These are phyloP conservation scores for Alternaria panax DNA, from an alignment of 2,329 filamentous ascomycete species.

Conservation along the genomic window DNA sequence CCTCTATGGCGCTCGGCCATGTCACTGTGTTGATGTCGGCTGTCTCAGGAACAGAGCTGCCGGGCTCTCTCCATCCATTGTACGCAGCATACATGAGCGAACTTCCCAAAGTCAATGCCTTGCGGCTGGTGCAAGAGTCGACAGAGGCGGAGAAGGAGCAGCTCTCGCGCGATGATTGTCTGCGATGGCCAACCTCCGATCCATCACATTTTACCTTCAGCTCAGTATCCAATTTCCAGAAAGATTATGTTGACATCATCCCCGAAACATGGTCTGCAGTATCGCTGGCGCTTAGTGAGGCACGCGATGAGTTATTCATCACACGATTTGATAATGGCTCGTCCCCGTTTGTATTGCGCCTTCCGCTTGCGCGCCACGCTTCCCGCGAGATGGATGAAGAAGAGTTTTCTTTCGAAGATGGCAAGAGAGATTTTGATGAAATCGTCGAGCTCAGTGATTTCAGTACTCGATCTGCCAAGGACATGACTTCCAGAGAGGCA, in stretches of 20 bases:
- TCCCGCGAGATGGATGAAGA: constrained; percentile 81
- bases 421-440: constrained; percentile 78
- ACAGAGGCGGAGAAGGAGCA: constrained; percentile 57
- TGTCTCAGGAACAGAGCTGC: constrained; percentile 37
- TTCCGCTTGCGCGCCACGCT: constrained; percentile 84
- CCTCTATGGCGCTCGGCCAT: constrained; percentile 46
- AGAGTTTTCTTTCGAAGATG: constrained; percentile 82
- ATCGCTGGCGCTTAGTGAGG: constrained; percentile 83
- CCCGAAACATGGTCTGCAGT: constrained; percentile 84
- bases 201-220: constrained; percentile 47
- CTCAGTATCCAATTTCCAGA: constrained; percentile 67
- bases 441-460: constrained; percentile 84
- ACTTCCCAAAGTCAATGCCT: constrained; percentile 72
- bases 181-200: constrained; percentile 52
- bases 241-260: constrained; percentile 84
- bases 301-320: constrained; percentile 82
- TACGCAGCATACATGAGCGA: constrained; percentile 59
- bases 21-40: constrained; percentile 52
- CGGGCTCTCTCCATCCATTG: constrained; percentile 48
- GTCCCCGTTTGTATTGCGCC: constrained; percentile 82
- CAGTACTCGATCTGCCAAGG: constrained; percentile 76
- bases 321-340: constrained; percentile 80
- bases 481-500: constrained; percentile 75
- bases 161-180: constrained; percentile 43
- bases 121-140: constrained; percentile 70